A percentile compares a stretch with the other conserved stretches of the same genome.
phyloP scores from a whole-genome alignment of 2,329 filamentous ascomycete species.

The Chaetothyriales sp. region DNA sequence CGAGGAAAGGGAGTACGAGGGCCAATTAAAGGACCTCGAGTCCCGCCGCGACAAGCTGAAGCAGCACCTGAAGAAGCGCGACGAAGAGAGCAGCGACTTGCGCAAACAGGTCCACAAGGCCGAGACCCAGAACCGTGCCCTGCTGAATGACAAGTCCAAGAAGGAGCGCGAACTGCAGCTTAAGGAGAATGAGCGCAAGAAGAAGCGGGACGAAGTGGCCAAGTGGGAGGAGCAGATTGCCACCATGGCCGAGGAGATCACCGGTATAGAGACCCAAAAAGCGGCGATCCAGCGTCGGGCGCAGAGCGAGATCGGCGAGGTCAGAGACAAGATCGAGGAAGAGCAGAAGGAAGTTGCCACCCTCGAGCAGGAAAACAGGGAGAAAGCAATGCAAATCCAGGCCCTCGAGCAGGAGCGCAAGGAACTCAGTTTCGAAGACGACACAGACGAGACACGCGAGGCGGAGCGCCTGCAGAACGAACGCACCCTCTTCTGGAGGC shows the following conservation, averaged over 20 bases:
- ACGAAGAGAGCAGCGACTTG: constrained; percentile 72
- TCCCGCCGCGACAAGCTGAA: constrained; percentile 67
- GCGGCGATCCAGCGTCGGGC: constrained; percentile 26
- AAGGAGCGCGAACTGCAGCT: constrained; percentile 52
- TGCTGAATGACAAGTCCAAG: constrained; percentile 62
- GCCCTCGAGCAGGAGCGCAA: constrained; percentile 44
- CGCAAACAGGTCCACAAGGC: constrained; percentile 66
- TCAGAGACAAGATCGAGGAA: constrained; percentile 30
- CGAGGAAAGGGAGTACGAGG: constrained; percentile 56
- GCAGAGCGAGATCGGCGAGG: constrained; percentile 26
- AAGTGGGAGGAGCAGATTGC: constrained; percentile 42
- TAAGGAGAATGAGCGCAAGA: constrained; percentile 45
- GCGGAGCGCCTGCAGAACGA: constrained; percentile 36
- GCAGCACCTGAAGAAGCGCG: constrained; percentile 69
- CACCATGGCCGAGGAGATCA: constrained; percentile 36
- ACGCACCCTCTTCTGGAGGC: constrained; percentile 32
- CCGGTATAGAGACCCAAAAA: constrained; percentile 30
- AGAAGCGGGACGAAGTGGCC: constrained; percentile 43
- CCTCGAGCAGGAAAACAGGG: constrained; percentile 47
- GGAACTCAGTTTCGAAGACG: constrained; percentile 30
- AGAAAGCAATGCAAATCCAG: constrained; percentile 46
- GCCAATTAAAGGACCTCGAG: constrained; percentile 51
- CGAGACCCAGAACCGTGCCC: constrained; percentile 65
- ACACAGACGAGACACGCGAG: constrained; percentile 36
- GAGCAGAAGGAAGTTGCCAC: constrained; percentile 37